These are phyloP conservation scores for Globisporangium acanthophoron DNA, from an alignment of 352 stramenopile genomes.

Conservation along the genomic window DNA sequence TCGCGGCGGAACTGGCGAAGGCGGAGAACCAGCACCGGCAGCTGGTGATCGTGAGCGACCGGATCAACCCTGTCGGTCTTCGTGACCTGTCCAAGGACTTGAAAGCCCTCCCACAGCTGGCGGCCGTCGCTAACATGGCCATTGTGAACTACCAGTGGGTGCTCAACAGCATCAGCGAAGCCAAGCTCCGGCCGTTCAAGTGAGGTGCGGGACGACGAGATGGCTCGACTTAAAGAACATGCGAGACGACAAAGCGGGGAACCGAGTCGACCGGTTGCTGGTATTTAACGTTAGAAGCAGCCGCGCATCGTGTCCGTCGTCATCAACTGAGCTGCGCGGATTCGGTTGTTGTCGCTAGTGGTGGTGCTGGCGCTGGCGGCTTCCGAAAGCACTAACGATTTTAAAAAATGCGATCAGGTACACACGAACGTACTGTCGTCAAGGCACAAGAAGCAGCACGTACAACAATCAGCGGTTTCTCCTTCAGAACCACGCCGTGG, in stretches of 20 bases:
- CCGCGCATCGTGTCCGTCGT: not conserved
- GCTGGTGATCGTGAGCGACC: constrained; percentile 73
- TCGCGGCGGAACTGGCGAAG: constrained; percentile 47
- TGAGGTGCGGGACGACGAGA: constrained; percentile 3
- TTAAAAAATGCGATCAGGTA: not conserved
- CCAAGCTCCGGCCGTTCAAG: constrained; percentile 39
- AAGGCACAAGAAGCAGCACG: constrained; percentile 12
- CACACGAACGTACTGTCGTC: not conserved
- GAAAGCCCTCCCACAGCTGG: constrained; percentile 34
- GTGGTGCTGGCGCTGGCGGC: not conserved
- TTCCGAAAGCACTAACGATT: constrained; percentile 23
- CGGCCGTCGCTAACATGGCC: constrained; percentile 23
- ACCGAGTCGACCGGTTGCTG: not conserved
- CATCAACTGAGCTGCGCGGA: not conserved
- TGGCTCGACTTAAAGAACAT: not conserved
- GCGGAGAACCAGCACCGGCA: constrained; percentile 34
- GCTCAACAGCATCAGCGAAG: constrained; percentile 84
- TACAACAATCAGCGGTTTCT: constrained; percentile 82
- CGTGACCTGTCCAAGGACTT: constrained; percentile 34
- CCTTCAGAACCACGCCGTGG: constrained; percentile 69
- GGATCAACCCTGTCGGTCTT: constrained; percentile 57
- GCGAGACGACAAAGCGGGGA: not conserved
- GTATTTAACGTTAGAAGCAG: constrained; percentile 11
- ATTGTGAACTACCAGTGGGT: constrained; percentile 86
- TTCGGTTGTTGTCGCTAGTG: not conserved